phyloP scores from a whole-genome alignment of 2,329 filamentous ascomycete genomes.

The Diaporthe amygdali region DNA sequence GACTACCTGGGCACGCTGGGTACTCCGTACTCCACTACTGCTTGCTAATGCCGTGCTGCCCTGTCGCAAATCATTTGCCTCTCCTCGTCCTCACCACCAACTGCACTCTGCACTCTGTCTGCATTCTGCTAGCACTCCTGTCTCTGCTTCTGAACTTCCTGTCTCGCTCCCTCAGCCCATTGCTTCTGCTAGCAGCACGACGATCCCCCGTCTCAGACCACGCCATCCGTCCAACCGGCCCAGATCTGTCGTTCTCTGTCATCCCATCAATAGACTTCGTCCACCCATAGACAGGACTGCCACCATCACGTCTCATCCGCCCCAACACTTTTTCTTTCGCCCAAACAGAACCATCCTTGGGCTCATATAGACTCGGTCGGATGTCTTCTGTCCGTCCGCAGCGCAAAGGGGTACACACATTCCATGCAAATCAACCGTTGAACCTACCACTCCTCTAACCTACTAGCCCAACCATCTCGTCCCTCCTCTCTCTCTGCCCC shows the following conservation, averaged over 20 bases:
- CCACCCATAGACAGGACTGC: not conserved
- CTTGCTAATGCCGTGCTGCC: not conserved
- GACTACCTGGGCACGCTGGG: not conserved
- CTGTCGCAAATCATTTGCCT: constrained; percentile 3
- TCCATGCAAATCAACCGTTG: constrained; percentile 17
- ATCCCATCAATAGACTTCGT: constrained; percentile 11
- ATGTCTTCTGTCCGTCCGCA: constrained; percentile 23
- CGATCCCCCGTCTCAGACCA: constrained; percentile 10
- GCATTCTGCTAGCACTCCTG: not conserved
- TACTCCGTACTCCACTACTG: not conserved
- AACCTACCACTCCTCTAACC: constrained; percentile 14
- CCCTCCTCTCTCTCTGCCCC: not conserved
- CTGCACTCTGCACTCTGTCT: not conserved
- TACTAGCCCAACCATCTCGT: not conserved
- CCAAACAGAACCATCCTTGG: constrained; percentile 20
- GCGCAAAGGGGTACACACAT: constrained; percentile 27
- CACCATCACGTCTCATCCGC: not conserved
- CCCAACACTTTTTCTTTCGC: constrained; percentile 18
- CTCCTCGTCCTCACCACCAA: not conserved
- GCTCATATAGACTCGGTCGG: constrained; percentile 14
- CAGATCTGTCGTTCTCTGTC: not conserved
- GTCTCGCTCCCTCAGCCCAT: not conserved
- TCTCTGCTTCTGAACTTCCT: not conserved
- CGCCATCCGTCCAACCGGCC: not conserved
- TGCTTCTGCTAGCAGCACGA: constrained; percentile 1